These are phyloP conservation scores for Colletotrichum sp. DNA, from an alignment of 2,329 filamentous ascomycete species.

Conservation along the genomic window DNA sequence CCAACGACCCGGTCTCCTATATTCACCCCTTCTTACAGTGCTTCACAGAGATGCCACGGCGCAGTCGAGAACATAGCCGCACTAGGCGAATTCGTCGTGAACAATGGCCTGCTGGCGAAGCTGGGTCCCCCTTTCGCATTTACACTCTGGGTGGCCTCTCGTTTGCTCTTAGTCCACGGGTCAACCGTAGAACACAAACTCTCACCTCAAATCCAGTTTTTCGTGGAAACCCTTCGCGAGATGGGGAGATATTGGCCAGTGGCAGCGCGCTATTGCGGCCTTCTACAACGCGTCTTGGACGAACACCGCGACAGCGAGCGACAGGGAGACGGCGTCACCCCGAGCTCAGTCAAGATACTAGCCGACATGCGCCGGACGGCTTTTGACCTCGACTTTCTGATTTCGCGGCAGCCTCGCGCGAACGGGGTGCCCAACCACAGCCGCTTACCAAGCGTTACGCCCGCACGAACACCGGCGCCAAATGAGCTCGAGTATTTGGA, in stretches of 20 bases:
- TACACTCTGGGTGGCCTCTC: slow-evolving; percentile 88
- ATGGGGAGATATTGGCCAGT: slow-evolving; percentile 89
- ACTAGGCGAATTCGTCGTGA: slow-evolving; percentile 78
- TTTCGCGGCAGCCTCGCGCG: slow-evolving; percentile 74
- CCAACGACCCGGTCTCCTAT: slow-evolving; percentile 87
- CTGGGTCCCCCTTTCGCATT: slow-evolving; percentile 92
- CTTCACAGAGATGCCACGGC: slow-evolving; percentile 80
- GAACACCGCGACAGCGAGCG: slow-evolving; percentile 83
- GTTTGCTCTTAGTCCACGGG: slow-evolving; percentile 85
- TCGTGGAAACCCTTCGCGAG: slow-evolving; percentile 80
- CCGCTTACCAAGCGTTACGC: slow-evolving; percentile 58
- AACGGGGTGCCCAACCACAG: slow-evolving; percentile 40
- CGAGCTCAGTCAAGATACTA: slow-evolving; percentile 83
- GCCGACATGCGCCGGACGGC: slow-evolving; percentile 92
- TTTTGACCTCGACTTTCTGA: slow-evolving; percentile 88
- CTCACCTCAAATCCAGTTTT: slow-evolving; percentile 78
- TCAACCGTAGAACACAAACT: slow-evolving; percentile 87
- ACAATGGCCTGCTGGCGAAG: slow-evolving; percentile 76
- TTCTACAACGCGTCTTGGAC: slow-evolving; percentile 83
- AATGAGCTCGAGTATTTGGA: slow-evolving; percentile 91
- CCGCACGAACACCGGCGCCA: slow-evolving; percentile 71
- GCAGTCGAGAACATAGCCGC: slow-evolving; percentile 85
- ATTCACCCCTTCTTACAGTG: slow-evolving; percentile 87
- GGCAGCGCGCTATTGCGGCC: slow-evolving; percentile 78
- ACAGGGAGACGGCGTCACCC: slow-evolving; percentile 76